Evolutionary conservation across 441 rosid genomes (phyloP).

Genomic region (Mallotus japonicus): DNA sequence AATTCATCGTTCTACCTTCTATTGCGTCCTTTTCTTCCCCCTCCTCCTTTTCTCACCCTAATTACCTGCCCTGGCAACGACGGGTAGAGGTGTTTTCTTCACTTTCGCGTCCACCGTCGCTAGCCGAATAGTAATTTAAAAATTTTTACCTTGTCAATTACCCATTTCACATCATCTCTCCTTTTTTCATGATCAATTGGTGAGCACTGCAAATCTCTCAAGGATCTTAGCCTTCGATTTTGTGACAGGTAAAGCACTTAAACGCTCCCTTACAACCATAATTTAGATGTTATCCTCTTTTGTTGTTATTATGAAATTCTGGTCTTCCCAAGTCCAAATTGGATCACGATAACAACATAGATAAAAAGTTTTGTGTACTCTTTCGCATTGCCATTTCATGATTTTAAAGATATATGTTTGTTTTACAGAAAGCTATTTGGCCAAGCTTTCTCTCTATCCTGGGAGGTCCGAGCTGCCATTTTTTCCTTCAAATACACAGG

Average conservation of each 20-base stretch:
- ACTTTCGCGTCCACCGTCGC: too few species aligned
- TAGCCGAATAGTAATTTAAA: background rate
- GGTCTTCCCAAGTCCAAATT: too few species aligned
- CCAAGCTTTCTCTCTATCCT: slow-evolving; percentile 82
- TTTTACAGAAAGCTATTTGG: slow-evolving; percentile 75
- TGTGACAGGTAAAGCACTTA: slow-evolving; percentile 61
- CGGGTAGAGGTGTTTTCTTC: too few species aligned
- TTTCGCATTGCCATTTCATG: slow-evolving; percentile 4
- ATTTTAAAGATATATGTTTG: slow-evolving; percentile 8
- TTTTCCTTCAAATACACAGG: slow-evolving; percentile 80
- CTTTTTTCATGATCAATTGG: slow-evolving; percentile 54
- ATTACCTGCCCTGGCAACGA: too few species aligned
- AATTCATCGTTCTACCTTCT: too few species aligned
- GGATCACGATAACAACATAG: too few species aligned
- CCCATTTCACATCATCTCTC: background rate
- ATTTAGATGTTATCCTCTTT: background rate
- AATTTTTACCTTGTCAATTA: background rate
- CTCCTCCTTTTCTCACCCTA: too few species aligned
- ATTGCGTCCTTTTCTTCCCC: too few species aligned
- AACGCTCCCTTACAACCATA: background rate
- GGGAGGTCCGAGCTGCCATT: slow-evolving; percentile 81
- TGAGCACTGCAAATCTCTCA: slow-evolving; percentile 67
- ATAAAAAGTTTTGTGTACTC: background rate
- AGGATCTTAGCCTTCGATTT: slow-evolving; percentile 79
- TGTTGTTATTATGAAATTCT: background rate